phyloP scores from a whole-genome alignment of 2,329 filamentous ascomycete genomes.

The Claviceps maximensis region DNA sequence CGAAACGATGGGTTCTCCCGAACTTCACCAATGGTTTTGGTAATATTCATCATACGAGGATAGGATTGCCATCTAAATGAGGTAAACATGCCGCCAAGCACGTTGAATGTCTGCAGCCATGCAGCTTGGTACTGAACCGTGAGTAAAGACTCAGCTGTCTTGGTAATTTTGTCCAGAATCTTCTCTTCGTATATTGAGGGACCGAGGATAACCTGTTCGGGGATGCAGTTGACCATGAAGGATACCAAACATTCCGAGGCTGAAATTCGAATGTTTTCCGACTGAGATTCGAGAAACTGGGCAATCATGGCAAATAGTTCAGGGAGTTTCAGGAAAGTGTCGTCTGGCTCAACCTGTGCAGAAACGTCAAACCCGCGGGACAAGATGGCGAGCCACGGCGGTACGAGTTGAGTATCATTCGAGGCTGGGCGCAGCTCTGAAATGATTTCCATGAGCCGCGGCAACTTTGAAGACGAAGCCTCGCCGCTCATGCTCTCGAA shows the following conservation, averaged over 20 bases:
- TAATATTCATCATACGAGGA: slow-evolving; percentile 62
- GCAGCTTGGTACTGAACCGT: slow-evolving; percentile 87
- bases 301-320: slow-evolving; percentile 71
- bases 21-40: slow-evolving; percentile 73
- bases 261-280: slow-evolving; percentile 86
- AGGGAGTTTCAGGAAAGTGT: slow-evolving; percentile 83
- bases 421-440: slow-evolving; percentile 80
- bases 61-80: slow-evolving; percentile 72
- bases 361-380: slow-evolving; percentile 91
- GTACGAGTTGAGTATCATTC: slow-evolving; percentile 87
- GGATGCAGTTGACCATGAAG: slow-evolving; percentile 82
- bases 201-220: slow-evolving; percentile 68
- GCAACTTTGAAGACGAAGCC: slow-evolving; percentile 77
- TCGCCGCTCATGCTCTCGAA: slow-evolving; percentile 86
- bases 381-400: slow-evolving; percentile 91
- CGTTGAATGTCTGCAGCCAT: slow-evolving; percentile 88
- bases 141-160: slow-evolving; percentile 58
- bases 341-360: slow-evolving; percentile 73
- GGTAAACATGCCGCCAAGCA: slow-evolving; percentile 78
- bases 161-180: slow-evolving; percentile 66
- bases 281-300: slow-evolving; percentile 70
- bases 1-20: slow-evolving; percentile 78
- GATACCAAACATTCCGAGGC: slow-evolving; percentile 91
- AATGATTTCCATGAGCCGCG: slow-evolving; percentile 80
- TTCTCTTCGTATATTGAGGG: slow-evolving; percentile 91